These are phyloP conservation scores for Hapsidospora chrysogenum DNA, from an alignment of 495 filamentous ascomycete species.

Conservation along the genomic window DNA sequence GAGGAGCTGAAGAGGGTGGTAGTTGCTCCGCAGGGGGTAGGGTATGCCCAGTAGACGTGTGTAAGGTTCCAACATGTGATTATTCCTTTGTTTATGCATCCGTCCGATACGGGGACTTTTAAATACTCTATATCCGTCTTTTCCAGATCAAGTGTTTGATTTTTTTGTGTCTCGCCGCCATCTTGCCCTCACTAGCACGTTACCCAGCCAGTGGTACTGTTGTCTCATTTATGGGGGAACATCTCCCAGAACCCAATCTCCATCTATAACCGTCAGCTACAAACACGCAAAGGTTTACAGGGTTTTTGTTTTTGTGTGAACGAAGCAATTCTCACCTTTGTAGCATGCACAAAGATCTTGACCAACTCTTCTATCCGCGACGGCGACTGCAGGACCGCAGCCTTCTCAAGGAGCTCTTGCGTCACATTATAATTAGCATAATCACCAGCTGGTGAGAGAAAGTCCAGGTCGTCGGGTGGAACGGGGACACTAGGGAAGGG, in stretches of 20 bases:
- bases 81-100: no score
- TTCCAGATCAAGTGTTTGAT: no score
- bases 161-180: no score
- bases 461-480: no score
- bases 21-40: neutral
- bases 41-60: neutral
- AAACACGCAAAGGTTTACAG: slow-evolving; percentile 9
- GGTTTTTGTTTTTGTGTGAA: neutral
- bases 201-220: no score
- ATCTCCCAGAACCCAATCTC: slow-evolving; percentile 85
- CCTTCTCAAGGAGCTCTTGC: slow-evolving; percentile 52
- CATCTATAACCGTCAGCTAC: slow-evolving; percentile 41
- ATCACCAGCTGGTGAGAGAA: no score
- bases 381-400: slow-evolving; percentile 52
- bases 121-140: no score
- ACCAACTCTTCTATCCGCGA: slow-evolving; percentile 65
- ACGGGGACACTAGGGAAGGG: no score
- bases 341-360: slow-evolving; percentile 69
- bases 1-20: slow-evolving; percentile 13
- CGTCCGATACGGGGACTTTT: no score
- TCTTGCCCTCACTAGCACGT: no score
- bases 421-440: slow-evolving; percentile 9
- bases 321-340: slow-evolving; percentile 34
- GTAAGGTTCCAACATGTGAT: no score
- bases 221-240: slow-evolving; percentile 23